phyloP scores from a whole-genome alignment of 2,329 filamentous ascomycete genomes.

The Fusarium hainanense region DNA sequence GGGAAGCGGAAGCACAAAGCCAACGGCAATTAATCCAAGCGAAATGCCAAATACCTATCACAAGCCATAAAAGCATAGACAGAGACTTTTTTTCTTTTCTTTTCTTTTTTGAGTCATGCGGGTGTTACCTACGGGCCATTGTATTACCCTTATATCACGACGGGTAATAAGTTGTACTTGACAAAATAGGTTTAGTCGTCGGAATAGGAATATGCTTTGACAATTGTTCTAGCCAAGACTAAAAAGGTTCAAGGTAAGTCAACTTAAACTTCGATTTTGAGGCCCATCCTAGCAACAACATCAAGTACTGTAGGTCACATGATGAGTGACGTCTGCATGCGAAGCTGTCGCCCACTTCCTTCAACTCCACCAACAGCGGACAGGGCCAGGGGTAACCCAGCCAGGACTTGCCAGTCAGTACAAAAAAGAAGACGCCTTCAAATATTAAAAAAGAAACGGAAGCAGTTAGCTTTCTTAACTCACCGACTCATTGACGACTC shows the following conservation, averaged over 20 bases:
- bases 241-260: not conserved
- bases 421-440: conserved; percentile 2
- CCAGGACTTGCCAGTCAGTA: not conserved
- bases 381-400: conserved; percentile 12
- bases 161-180: not conserved
- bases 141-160: not conserved
- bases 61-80: conserved; percentile 3
- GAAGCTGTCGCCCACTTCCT: conserved; percentile 33
- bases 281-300: conserved; percentile 5
- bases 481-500: conserved; percentile 18
- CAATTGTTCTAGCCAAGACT: not conserved
- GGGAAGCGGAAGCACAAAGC: conserved; percentile 16
- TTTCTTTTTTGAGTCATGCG: conserved; percentile 13
- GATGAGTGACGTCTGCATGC: conserved; percentile 41
- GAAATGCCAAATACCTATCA: conserved; percentile 5
- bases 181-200: not conserved
- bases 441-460: not conserved
- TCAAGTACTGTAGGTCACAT: conserved; percentile 33
- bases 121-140: conserved; percentile 9
- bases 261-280: not conserved
- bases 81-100: conserved; percentile 24
- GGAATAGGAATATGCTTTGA: not conserved
- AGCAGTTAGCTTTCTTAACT: not conserved
- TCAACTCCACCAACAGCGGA: conserved; percentile 32
- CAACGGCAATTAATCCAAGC: conserved; percentile 24